Base-by-base conservation (phyloP, 2,329 filamentous ascomycete species). In the Fusarium temperatum region DNA sequence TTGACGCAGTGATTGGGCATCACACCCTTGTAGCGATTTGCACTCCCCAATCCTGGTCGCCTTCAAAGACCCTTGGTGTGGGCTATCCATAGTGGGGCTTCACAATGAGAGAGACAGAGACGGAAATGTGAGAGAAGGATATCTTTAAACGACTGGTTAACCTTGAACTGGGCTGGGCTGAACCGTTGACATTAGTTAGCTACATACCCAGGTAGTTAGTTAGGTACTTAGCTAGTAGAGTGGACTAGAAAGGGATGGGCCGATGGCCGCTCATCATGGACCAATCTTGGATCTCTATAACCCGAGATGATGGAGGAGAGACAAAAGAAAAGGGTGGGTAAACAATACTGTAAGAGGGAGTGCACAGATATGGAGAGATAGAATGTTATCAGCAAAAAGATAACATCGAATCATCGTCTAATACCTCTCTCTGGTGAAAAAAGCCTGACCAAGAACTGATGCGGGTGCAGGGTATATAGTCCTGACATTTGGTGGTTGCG, bases 1-100 rank as follows among this genome's bases (percentile, higher is more conserved):
- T 77, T 72, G 73, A 76, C 66, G 75, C 73, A 73, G 66, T 78
- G 71, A 84, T 84, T 84, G 83, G 83, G 79, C 75, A 75, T 72
- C 77, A 55, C 74, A 73, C 77, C 82, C 82, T 68, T 72, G 74
- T 59, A 69, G 57, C 59, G 72, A 77, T 78, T 78, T 76, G 70
- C 73, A 77, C 76, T 69, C 74, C 74, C 53, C 55, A 61, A 68
- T 54, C 66, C 67, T 58, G 51, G 66, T 63, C 70, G 53, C 71
- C 50, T 61, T 74, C 41, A 63, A 69, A 44, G 62, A 68, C 66
- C 69, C 72, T 75, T 66, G 61, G 50, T 44, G 59, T 61, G 30
- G 51, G 30, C 50, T 53, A 39, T 36, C 15, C 51, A 41, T 36
- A 61, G 75, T 68, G 77, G 77, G 75, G 68, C 72, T 61, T 54